phyloP scores from a whole-genome alignment of 805 yeast species.

The Yarrowia keelungensis region DNA sequence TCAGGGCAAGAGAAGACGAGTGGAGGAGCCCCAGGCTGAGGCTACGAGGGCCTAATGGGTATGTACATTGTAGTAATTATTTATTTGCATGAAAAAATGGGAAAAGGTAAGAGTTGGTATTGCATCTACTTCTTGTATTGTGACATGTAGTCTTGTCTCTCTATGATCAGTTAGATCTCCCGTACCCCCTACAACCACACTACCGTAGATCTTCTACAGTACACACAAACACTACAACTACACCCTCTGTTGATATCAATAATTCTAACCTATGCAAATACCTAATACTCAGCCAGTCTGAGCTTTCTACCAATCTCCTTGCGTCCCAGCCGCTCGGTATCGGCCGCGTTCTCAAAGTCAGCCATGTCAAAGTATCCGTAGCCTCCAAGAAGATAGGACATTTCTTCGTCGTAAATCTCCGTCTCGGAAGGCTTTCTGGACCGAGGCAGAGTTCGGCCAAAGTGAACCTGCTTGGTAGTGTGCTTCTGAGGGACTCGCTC shows the following conservation, averaged over 20 bases:
- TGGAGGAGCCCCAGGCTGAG: background rate
- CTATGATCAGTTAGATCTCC: no score
- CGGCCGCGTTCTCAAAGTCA: slow-evolving; percentile 61
- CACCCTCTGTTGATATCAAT: background rate
- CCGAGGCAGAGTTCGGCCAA: slow-evolving; percentile 37
- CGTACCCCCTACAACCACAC: no score
- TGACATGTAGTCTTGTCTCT: no score
- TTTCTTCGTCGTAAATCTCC: slow-evolving; percentile 46
- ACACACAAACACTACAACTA: no score
- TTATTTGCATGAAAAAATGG: slow-evolving; percentile 34
- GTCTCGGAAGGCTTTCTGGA: slow-evolving; percentile 33
- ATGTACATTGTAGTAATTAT: slow-evolving; percentile 3
- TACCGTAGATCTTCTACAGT: no score
- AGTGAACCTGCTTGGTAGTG: slow-evolving; percentile 24
- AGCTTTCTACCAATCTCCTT: slow-evolving; percentile 70
- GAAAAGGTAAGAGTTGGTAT: no score
- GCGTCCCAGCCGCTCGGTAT: slow-evolving; percentile 54
- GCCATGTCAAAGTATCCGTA: slow-evolving; percentile 86
- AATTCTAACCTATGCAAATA: slow-evolving; percentile 12
- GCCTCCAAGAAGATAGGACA: slow-evolving; percentile 67
- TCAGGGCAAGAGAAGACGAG: slow-evolving; percentile 10
- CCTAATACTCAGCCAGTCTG: slow-evolving; percentile 66
- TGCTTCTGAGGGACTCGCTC: slow-evolving; percentile 40
- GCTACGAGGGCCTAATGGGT: background rate
- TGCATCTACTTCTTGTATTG: no score